Percentiles rank a stretch among this genome's conserved stretches.
Evolutionary conservation across 257 asterid genomes (phyloP).

Genomic region (Thymus mandschuricus): DNA sequence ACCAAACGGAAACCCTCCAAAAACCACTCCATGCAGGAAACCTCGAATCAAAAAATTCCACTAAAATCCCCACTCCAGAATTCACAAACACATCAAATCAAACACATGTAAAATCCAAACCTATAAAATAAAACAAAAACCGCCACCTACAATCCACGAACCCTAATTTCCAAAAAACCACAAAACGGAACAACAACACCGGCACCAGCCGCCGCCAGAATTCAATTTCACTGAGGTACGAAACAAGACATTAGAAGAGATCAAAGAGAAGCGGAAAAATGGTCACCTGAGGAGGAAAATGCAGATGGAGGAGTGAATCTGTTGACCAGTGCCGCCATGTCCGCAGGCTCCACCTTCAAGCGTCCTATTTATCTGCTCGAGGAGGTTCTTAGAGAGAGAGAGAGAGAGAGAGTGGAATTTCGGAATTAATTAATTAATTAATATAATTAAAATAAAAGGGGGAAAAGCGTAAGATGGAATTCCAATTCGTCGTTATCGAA

Average conservation of each 20-base stretch:
- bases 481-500: constrained; percentile 11
- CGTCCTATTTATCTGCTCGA: neutral
- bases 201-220: neutral
- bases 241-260: constrained; percentile 2
- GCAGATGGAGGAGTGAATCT: constrained; percentile 20
- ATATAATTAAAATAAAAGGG: neutral
- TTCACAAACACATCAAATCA: neutral
- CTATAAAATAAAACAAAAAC: neutral
- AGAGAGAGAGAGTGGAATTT: too few relatives aligned
- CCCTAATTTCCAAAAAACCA: constrained; percentile 25
- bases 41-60: neutral
- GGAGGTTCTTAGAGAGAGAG: neutral
- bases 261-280: constrained; percentile 12
- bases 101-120: neutral
- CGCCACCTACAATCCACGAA: constrained; percentile 8
- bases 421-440: too few relatives aligned
- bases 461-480: constrained; percentile 3
- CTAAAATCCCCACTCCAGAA: neutral
- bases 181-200: neutral
- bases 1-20: constrained; percentile 7
- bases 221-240: neutral
- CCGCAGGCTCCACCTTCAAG: constrained; percentile 29
- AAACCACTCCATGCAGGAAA: constrained; percentile 15
- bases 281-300: constrained; percentile 30
- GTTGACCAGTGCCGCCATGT: constrained; percentile 36